phyloP scores from a whole-genome alignment of 1,284 basidiomycete species.

The Termitomyces sp. region DNA sequence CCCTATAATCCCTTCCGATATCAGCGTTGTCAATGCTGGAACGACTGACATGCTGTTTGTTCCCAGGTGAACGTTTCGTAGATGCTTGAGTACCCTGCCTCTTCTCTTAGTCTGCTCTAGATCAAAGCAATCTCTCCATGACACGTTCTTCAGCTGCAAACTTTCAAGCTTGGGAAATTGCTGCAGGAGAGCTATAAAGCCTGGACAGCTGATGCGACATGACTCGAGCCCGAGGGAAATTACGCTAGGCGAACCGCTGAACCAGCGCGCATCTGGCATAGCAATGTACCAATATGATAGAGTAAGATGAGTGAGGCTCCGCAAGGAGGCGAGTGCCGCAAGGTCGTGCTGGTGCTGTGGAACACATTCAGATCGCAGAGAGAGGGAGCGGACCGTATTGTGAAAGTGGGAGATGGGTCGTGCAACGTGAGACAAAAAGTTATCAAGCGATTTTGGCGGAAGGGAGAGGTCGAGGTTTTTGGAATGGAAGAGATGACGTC shows the following conservation, averaged over 20 bases:
- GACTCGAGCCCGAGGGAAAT: slow-evolving; percentile 1
- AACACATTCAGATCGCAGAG: slow-evolving; percentile 3
- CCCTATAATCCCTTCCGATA: slow-evolving; percentile 2
- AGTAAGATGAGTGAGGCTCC: slow-evolving; percentile 2
- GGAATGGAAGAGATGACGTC: slow-evolving; percentile 5
- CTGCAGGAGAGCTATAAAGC: slow-evolving; percentile 4
- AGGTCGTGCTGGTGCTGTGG: slow-evolving; percentile 5
- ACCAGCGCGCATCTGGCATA: slow-evolving; percentile 11
- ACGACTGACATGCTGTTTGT: slow-evolving; percentile 2
- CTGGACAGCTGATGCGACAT: slow-evolving; percentile 6
- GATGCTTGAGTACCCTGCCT: slow-evolving; percentile 5
- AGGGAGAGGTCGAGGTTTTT: slow-evolving; percentile 10
- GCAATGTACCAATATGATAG: slow-evolving; percentile 4
- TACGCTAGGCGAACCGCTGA: slow-evolving; percentile 1
- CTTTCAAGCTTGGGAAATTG: slow-evolving; percentile 6
- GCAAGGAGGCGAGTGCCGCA: slow-evolving; percentile 3
- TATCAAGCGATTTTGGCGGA: background rate
- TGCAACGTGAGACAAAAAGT: slow-evolving; percentile 7
- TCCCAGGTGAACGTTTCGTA: slow-evolving; percentile 9
- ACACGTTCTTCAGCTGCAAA: slow-evolving; percentile 2
- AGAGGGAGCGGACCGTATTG: slow-evolving; percentile 1
- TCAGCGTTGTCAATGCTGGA: slow-evolving; percentile 4
- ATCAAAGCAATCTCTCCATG: slow-evolving; percentile 6
- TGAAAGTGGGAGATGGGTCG: slow-evolving; percentile 6
- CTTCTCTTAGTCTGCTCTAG: background rate